A percentile compares a stretch with the other conserved stretches of the same genome.
Conservation (phyloP, 352 stramenopile species). For the Phytopythium vexans region DNA sequence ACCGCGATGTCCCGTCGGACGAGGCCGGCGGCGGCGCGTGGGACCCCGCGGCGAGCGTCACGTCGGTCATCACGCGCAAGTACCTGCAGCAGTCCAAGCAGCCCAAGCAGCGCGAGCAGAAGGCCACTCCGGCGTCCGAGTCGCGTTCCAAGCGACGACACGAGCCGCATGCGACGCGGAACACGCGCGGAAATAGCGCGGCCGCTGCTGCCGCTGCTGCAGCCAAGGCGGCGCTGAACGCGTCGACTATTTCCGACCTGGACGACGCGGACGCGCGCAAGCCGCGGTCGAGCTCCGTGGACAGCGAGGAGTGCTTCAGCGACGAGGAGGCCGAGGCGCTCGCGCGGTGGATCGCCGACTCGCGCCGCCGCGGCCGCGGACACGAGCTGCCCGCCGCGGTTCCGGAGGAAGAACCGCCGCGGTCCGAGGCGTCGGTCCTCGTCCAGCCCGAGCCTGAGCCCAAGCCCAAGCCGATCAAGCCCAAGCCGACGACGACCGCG, state of each 20-base stretch:
- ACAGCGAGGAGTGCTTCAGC: slow-evolving; percentile 16
- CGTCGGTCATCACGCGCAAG: slow-evolving; percentile 37
- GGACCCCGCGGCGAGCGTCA: slow-evolving; percentile 20
- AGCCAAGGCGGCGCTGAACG: slow-evolving; percentile 13
- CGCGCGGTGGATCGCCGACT: slow-evolving; percentile 21
- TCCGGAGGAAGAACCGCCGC: not conserved
- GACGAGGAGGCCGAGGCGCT: slow-evolving; percentile 24
- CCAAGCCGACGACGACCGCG: slow-evolving; percentile 10
- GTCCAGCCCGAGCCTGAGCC: no score
- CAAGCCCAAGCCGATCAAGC: not conserved
- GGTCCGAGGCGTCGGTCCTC: no score
- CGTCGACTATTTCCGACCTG: slow-evolving; percentile 27
- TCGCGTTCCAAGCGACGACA: no score
- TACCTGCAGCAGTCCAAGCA: slow-evolving; percentile 11
- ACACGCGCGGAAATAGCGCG: no score
- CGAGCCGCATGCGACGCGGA: no score
- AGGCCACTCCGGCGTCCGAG: not conserved
- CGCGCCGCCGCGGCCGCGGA: slow-evolving; percentile 9
- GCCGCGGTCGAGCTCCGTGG: slow-evolving; percentile 10
- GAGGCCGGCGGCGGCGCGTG: not conserved
- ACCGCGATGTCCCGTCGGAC: not conserved
- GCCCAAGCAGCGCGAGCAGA: not conserved
- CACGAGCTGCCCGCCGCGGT: not conserved
- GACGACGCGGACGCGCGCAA: slow-evolving; percentile 16
- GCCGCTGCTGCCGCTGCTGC: not conserved